Evolutionary conservation across 768 basidiomycete species (phyloP).

Genomic region (Hygrophoropsis aurantiaca): DNA sequence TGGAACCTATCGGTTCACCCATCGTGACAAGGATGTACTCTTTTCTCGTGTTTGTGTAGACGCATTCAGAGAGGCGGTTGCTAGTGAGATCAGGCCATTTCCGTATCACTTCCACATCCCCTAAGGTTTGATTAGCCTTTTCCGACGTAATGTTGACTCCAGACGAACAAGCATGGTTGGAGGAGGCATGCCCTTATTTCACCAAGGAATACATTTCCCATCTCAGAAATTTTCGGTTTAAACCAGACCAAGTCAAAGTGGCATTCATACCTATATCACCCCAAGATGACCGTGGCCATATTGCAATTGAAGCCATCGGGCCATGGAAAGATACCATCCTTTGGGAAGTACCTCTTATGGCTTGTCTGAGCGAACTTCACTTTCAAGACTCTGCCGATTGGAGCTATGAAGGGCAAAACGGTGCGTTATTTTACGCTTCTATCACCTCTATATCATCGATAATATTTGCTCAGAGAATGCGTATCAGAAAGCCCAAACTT

Average conservation of each 20-base stretch:
- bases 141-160: constrained; percentile 55
- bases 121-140: constrained; percentile 53
- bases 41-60: constrained; percentile 49
- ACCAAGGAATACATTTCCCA: constrained; percentile 71
- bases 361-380: constrained; percentile 86
- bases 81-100: constrained; percentile 46
- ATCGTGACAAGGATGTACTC: constrained; percentile 61
- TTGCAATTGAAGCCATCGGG: constrained; percentile 74
- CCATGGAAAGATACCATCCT: constrained; percentile 84
- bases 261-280: constrained; percentile 59
- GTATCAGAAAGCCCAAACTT: constrained; percentile 62
- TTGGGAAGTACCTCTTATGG: constrained; percentile 97
- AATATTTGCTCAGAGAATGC: constrained; percentile 54
- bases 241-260: constrained; percentile 70
- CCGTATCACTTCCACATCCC: constrained; percentile 44
- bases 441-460: not conserved
- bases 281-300: constrained; percentile 51
- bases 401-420: constrained; percentile 79
- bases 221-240: constrained; percentile 66
- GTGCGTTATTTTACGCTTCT: constrained; percentile 35
- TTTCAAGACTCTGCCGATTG: constrained; percentile 82
- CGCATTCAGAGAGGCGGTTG: constrained; percentile 50
- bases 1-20: constrained; percentile 80
- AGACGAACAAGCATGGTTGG: constrained; percentile 69
- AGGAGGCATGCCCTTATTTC: constrained; percentile 72